These are phyloP conservation scores for Cyberlindnera veronae DNA, from an alignment of 805 yeast genomes.

Conservation along the genomic window DNA sequence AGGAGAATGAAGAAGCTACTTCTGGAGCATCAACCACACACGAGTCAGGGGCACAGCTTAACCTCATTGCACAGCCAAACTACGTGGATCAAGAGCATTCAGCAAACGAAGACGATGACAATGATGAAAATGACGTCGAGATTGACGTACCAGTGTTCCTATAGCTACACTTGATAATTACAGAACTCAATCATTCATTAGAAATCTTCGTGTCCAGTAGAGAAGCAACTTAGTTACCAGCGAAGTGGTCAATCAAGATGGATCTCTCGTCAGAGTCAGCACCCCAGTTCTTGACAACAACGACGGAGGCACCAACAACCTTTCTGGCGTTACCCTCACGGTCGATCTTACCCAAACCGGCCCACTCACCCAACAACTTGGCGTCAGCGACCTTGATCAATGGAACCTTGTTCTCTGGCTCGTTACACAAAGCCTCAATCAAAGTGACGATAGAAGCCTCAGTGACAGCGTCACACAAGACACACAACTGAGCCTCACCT, in stretches of 20 bases:
- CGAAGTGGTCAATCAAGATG: conserved; percentile 93
- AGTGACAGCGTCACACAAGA: conserved; percentile 96
- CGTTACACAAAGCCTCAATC: conserved; percentile 99
- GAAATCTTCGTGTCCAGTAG: conserved; percentile 1
- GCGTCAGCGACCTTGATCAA: conserved; percentile 99
- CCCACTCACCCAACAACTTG: conserved; percentile 99
- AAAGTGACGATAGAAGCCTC: conserved; percentile 95
- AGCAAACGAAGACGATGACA: background rate
- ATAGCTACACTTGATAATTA: conserved; percentile 1
- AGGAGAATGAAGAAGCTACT: conserved; percentile 9
- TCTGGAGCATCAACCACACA: too few species aligned
- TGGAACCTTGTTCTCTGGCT: conserved; percentile 94
- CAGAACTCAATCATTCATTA: conserved; percentile 1
- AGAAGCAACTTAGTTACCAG: conserved; percentile 76
- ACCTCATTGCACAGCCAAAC: too few species aligned
- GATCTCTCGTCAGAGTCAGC: conserved; percentile 97
- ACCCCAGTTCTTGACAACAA: conserved; percentile 99
- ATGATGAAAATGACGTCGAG: conserved; percentile 12
- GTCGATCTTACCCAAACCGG: conserved; percentile 99
- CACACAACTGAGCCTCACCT: conserved; percentile 97
- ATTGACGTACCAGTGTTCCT: conserved; percentile 27
- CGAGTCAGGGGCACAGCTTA: too few species aligned
- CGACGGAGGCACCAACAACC: conserved; percentile 99
- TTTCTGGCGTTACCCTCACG: conserved; percentile 99
- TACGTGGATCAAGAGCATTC: too few species aligned